These are phyloP conservation scores for Silene vulgaris DNA, from an alignment of 179 eudicot genomes.

Conservation along the genomic window DNA sequence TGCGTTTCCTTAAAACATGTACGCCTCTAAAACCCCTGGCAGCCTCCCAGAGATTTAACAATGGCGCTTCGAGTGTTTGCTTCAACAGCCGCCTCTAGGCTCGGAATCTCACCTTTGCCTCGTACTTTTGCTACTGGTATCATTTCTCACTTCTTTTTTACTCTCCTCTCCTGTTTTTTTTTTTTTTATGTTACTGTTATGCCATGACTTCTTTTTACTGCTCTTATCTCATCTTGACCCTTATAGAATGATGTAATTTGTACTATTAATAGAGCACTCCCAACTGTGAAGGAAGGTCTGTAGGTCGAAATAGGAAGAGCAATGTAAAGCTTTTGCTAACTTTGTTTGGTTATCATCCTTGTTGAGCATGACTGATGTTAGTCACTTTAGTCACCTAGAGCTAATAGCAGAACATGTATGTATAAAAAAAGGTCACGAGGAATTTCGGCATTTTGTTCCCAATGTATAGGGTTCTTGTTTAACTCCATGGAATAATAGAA, in stretches of 20 bases:
- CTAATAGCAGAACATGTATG: too few species aligned
- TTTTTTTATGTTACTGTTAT: background rate
- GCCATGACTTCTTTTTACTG: background rate
- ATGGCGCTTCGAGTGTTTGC: slow-evolving; percentile 76
- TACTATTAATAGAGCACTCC: background rate
- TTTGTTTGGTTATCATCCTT: background rate
- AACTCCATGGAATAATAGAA: background rate
- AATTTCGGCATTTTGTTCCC: background rate
- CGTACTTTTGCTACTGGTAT: slow-evolving; percentile 72
- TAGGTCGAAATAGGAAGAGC: background rate
- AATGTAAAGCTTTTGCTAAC: background rate
- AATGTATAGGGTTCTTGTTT: background rate
- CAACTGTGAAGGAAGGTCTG: too few species aligned
- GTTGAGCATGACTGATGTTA: background rate
- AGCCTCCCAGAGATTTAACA: background rate
- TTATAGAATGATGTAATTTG: background rate
- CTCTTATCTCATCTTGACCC: background rate
- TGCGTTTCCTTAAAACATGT: too few species aligned
- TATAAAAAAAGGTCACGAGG: background rate
- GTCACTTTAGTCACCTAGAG: too few species aligned
- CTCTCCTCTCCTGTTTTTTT: background rate
- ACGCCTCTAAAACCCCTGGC: too few species aligned
- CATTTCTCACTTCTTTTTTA: background rate
- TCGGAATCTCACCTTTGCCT: slow-evolving; percentile 54
- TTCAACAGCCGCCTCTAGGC: slow-evolving; percentile 62